A percentile compares a stretch with the other conserved stretches of the same genome.
These are phyloP conservation scores for Scedosporium dehoogii DNA, from an alignment of 2,329 filamentous ascomycete species.

Conservation along the genomic window DNA sequence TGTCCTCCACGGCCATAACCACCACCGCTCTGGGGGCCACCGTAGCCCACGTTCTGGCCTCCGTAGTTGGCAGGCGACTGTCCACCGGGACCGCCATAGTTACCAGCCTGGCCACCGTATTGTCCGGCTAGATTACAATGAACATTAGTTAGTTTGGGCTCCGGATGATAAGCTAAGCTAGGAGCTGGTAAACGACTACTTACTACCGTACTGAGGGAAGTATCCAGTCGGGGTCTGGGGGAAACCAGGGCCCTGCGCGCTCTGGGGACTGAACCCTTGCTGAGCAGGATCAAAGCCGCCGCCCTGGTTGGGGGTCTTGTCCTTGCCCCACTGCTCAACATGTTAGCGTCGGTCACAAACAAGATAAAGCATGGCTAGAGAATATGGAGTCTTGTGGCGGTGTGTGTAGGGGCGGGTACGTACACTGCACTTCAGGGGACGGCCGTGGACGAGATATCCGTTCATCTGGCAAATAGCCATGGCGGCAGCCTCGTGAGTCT, in stretches of 20 bases:
- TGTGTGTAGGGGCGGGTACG: slow-evolving; percentile 30
- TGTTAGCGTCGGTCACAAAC: slow-evolving; percentile 16
- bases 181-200: slow-evolving; percentile 19
- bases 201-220: slow-evolving; percentile 90
- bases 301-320: slow-evolving; percentile 73
- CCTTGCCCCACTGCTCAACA: slow-evolving; percentile 81
- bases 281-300: slow-evolving; percentile 76
- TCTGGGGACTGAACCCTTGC: slow-evolving; percentile 61
- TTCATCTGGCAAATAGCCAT: slow-evolving; percentile 98
- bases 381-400: background rate
- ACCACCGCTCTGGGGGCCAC: slow-evolving; percentile 63
- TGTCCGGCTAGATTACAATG: slow-evolving; percentile 26
- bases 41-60: slow-evolving; percentile 62
- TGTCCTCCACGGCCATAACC: slow-evolving; percentile 73
- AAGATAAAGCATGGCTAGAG: slow-evolving; percentile 6
- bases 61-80: slow-evolving; percentile 54
- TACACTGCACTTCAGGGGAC: slow-evolving; percentile 97
- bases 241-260: slow-evolving; percentile 61
- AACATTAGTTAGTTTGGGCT: slow-evolving; percentile 10
- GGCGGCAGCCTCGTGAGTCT: slow-evolving; percentile 92
- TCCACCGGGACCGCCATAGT: slow-evolving; percentile 52
- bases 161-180: slow-evolving; percentile 20
- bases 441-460: slow-evolving; percentile 94
- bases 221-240: slow-evolving; percentile 70
- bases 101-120: slow-evolving; percentile 57